phyloP scores from a whole-genome alignment of 495 filamentous ascomycete species.

The Chaetomium cochliodes region DNA sequence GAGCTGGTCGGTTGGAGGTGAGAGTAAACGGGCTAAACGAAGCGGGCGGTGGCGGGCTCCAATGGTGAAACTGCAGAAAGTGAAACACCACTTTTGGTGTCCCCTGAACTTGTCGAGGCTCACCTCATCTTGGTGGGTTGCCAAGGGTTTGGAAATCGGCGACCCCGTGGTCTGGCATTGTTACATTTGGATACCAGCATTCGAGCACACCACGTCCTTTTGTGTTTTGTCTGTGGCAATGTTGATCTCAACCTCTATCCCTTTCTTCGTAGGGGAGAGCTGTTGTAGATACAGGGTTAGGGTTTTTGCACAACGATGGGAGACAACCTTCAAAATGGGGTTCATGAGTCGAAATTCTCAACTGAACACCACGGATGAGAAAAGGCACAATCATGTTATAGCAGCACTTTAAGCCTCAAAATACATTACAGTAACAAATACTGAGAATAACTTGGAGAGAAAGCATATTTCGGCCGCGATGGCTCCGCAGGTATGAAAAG shows the following conservation, averaged over 20 bases:
- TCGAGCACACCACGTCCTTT: too few species aligned
- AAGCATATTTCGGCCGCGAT: neutral
- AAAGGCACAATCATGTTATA: neutral
- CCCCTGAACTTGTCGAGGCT: neutral
- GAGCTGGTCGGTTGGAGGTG: neutral
- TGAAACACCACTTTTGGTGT: neutral
- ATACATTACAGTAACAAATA: too few species aligned
- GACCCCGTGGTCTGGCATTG: too few species aligned
- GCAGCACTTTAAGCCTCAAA: too few species aligned
- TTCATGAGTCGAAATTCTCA: conserved; percentile 1
- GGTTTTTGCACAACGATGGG: neutral
- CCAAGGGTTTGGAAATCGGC: too few species aligned
- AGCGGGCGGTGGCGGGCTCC: neutral
- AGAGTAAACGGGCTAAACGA: neutral
- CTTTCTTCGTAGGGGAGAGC: neutral
- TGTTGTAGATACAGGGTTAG: neutral
- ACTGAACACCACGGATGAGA: neutral
- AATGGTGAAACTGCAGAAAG: neutral
- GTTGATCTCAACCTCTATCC: neutral
- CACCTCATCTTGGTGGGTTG: neutral
- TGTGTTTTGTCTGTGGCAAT: too few species aligned
- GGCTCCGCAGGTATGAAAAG: conserved; percentile 14
- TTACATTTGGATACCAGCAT: too few species aligned
- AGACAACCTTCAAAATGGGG: neutral
- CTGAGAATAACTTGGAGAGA: neutral